phyloP scores from a whole-genome alignment of 441 rosid genomes.

The Populus hybrid region DNA sequence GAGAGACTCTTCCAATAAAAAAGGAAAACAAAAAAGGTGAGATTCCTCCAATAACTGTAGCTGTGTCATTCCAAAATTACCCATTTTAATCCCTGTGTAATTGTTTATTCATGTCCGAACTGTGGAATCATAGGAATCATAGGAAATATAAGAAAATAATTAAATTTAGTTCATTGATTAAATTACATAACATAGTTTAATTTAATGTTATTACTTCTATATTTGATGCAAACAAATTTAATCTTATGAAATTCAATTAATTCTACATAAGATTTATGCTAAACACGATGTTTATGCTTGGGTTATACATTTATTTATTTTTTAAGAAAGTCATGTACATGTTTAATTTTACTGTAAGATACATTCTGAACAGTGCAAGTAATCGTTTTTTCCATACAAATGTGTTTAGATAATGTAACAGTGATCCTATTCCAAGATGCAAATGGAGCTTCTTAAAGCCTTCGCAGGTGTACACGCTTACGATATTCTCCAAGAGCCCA shows the following conservation, averaged over 20 bases:
- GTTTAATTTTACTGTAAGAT: background rate
- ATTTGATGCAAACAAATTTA: background rate
- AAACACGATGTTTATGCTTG: background rate
- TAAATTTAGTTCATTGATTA: background rate
- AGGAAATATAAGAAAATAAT: background rate
- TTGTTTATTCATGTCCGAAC: background rate
- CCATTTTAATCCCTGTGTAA: background rate
- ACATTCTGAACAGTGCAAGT: background rate
- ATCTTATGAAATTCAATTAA: no score
- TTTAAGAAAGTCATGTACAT: background rate
- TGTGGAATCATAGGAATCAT: background rate
- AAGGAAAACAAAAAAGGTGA: no score
- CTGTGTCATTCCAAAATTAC: background rate
- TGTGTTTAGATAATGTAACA: background rate
- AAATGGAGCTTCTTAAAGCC: background rate
- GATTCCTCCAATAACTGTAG: background rate
- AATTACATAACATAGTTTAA: background rate
- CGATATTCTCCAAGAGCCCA: constrained; percentile 56
- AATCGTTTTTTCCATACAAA: background rate
- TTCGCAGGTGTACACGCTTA: background rate
- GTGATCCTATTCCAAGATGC: background rate
- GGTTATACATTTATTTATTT: background rate
- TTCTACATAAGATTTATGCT: no score
- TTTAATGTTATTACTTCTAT: background rate
- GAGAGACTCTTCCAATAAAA: no score